These are phyloP conservation scores for Helenozyma baotianmanensis DNA, from an alignment of 805 yeast genomes.

Conservation along the genomic window DNA sequence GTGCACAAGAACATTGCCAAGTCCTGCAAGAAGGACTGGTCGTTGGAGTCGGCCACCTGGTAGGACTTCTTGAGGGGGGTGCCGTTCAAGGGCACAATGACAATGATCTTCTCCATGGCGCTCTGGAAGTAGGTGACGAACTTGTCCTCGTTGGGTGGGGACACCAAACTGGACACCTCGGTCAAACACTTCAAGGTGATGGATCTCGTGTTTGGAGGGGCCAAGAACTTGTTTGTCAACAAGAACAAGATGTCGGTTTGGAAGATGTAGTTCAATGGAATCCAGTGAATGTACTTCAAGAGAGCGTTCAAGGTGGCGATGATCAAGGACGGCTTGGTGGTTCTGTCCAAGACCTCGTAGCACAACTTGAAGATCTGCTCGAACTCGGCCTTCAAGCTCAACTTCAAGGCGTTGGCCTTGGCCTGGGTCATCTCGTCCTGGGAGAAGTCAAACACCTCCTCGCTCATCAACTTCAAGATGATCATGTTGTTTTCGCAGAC, in stretches of 20 bases:
- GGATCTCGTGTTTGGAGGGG: slow-evolving; percentile 75
- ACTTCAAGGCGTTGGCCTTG: slow-evolving; percentile 76
- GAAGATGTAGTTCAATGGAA: slow-evolving; percentile 84
- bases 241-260: slow-evolving; percentile 77
- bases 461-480: slow-evolving; percentile 81
- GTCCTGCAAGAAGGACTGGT: slow-evolving; percentile 93
- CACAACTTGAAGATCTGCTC: slow-evolving; percentile 91
- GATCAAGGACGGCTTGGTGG: slow-evolving; percentile 77
- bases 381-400: slow-evolving; percentile 83
- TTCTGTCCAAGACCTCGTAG: slow-evolving; percentile 87
- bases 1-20: slow-evolving; percentile 89
- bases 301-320: slow-evolving; percentile 80
- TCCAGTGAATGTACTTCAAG: slow-evolving; percentile 88
- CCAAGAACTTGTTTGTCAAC: slow-evolving; percentile 70
- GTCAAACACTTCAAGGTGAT: slow-evolving; percentile 87
- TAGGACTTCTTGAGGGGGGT: slow-evolving; percentile 69
- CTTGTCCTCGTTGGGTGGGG: slow-evolving; percentile 49
- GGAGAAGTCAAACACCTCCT: slow-evolving; percentile 94
- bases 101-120: slow-evolving; percentile 64
- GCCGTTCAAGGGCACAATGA: slow-evolving; percentile 58
- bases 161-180: slow-evolving; percentile 71
- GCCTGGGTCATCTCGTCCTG: slow-evolving; percentile 97
- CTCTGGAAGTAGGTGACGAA: slow-evolving; percentile 67
- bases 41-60: slow-evolving; percentile 68
- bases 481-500: slow-evolving; percentile 98